Evolutionary conservation across 2,329 filamentous ascomycete genomes (phyloP).

Genomic region (Podosphaera aphanis): DNA sequence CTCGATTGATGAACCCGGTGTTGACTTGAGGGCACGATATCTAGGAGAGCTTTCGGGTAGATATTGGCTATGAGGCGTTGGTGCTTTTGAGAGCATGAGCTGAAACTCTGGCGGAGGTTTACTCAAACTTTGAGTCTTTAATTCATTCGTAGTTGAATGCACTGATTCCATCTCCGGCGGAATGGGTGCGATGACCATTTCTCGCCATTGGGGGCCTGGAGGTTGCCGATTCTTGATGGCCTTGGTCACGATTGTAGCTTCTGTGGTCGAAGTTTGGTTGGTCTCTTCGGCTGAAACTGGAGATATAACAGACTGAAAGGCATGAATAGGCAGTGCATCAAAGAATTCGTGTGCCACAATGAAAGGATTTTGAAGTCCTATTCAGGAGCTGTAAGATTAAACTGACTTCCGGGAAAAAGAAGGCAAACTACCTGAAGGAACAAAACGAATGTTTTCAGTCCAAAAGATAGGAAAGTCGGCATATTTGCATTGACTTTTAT

Average conservation of each 20-base stretch:
- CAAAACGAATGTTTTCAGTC: conserved; percentile 38
- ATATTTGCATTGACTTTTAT: conserved; percentile 54
- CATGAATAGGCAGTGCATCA: conserved; percentile 86
- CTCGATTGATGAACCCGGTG: conserved; percentile 53
- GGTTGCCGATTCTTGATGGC: conserved; percentile 7
- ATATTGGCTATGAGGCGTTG: conserved; percentile 65
- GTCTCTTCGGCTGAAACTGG: conserved; percentile 16
- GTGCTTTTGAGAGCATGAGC: conserved; percentile 48
- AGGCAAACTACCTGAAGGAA: conserved; percentile 6
- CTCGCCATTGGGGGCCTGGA: conserved; percentile 46
- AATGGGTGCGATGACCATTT: conserved; percentile 53
- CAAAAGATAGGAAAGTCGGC: conserved; percentile 55
- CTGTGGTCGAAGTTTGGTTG: conserved; percentile 20
- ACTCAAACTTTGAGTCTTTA: conserved; percentile 22
- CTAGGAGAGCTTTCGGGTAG: conserved; percentile 62
- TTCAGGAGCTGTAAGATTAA: conserved; percentile 26
- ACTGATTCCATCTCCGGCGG: conserved; percentile 24
- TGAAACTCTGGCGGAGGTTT: conserved; percentile 58
- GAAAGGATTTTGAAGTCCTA: conserved; percentile 44
- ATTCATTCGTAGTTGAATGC: conserved; percentile 28
- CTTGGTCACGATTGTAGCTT: conserved; percentile 17
- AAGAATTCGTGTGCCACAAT: conserved; percentile 98
- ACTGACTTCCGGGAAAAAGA: neutral
- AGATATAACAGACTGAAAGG: conserved; percentile 55
- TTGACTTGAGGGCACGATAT: conserved; percentile 50